Base-by-base conservation (phyloP, 2,329 filamentous ascomycete species). In the Paraphoma chrysanthemicola region DNA sequence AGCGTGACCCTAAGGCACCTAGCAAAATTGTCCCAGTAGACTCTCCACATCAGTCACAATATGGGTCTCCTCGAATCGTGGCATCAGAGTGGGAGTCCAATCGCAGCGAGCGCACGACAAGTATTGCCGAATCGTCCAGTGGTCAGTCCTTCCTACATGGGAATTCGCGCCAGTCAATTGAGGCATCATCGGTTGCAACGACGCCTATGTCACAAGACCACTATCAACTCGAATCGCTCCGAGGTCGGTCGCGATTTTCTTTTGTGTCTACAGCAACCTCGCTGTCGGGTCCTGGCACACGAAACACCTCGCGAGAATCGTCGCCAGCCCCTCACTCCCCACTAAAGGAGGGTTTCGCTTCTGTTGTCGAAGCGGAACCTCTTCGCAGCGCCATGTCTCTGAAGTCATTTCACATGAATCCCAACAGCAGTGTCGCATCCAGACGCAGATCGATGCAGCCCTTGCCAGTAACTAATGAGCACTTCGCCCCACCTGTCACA, bases 361-460 rank as follows among this genome's bases (percentile, higher is more conserved):
- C 58, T 5, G 12, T 52, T 51, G 59, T 63, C 17, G 71, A 73
- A 23, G 31, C 65, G 23, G 73, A 77, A 36, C 64, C 70, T 38
- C 62, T 66, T 33, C 69, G 73, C 53, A 73, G 70, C 44, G 71
- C 71, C 46, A 72, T 70, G 55, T 72, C 72, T 45, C 67, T 77
- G 51, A 76, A 69, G 43, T 77, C 75, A 38, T 75, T 76, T 56
- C 71, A 77, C 47, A 77, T 75, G 67, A 76, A 71, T 45, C 75
- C 74, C 8, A 72, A 56, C 48, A 69, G 62, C 31, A 53, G 63
- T 29, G 64, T 60, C 33, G 62, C 69, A 14, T 72, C 64, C 53
- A 70, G 75, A 16, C 68, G 76, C 39, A 67, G 76, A 60, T 78
- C 76, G 31, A 76, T 77, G 69, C 74, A 77, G 39, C 72, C 72